Base-by-base conservation (phyloP, 768 basidiomycete genomes). In the Suillus weaverae region DNA sequence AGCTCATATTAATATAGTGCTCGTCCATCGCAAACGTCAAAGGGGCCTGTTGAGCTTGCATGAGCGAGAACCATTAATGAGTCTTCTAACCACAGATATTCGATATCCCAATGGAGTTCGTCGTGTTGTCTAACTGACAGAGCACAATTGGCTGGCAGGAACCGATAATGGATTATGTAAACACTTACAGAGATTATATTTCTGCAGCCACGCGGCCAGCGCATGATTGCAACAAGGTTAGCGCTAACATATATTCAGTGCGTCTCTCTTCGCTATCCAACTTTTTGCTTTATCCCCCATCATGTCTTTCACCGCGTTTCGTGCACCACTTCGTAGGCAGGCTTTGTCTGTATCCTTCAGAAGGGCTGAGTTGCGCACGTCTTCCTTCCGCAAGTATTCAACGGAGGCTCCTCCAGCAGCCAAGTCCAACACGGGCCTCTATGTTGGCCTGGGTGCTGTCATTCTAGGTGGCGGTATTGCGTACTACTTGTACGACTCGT, bases 231-330 rank as follows among this genome's bases (percentile, higher is more conserved):
- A 26, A 33, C 32, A 32, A n/a, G 26, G 5, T 39, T 39, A 41
- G 26, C 26, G 26, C 26, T 26, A 26, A 26, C 26, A 26, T 26
- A 33, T n/a, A 41, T 56, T 39, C 22, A 32, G 30, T 32, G 59
- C 62, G 35, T 60, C 38, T n/a, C 30, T 11, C 38, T 20, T 63
- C 46, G 18, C 18, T 4, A 22, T 48, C 54, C 38, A 62, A 10
- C 18, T 62, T 43, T 55, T 53, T 30, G 33, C 64, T 3, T 36
- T 55, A 43, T 61, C 48, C 59, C 67, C 69, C 62, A 74, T 70
- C 72, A 89, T 90, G 89, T 88, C 87, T 38, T 80, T 86, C 77
- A 72, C 82, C 70, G 76, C 82, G 46, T 73, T 89, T 56, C 84
- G 87, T 68, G 73, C 78, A 6, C 81, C 87, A 33, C 71, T 81